Base-by-base conservation (phyloP, 2,329 filamentous ascomycete genomes). In the Neonectria hederae region DNA sequence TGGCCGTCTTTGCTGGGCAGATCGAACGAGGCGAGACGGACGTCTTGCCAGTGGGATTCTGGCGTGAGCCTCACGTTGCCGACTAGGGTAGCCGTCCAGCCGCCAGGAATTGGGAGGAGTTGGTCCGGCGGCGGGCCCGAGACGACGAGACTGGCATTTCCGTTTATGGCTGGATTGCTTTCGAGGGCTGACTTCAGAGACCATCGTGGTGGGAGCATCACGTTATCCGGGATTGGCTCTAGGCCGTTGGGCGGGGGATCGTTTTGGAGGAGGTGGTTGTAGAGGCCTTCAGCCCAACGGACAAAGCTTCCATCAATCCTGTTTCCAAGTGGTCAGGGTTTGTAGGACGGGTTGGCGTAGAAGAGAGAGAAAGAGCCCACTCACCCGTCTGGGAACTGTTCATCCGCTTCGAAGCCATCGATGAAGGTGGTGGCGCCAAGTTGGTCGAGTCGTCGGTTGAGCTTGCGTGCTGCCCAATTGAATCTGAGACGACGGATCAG, bases 381-480 rank as follows among this genome's bases (percentile, higher is more conserved):
- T 70, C 81, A 96, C 90, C 95, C 94, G 79, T 98, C 94, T 26
- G 93, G 89, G 82, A 97, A 94, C 76, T 97, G 93, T 72, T 97
- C 94, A 75, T 99, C 96, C 22, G 91, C 94, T 79, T 99, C 96
- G 13, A 93, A 96, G 40, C 90, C 84, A 43, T 90, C 88, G 72
- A 92, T 91, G 66, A 96, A 87, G 52, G 93, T 87, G 45, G 84
- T 84, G 3, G 93, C 96, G 1, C 95, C 95, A 0, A 99, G 86
- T 76, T 97, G 94, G 40, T 90, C 78, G 35, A 99, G 83, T 17
- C 96, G 89, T 72, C 94, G 95, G 73, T 94, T 89, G 49, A 99
- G 83, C 79, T 97, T 97, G 54, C 94, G 88, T 49, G 92, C 92
- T 19, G 95, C 94, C 88, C 93, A 97, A 80, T 99, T 99, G 79